Percentiles rank a stretch among this genome's conserved stretches.
These are phyloP conservation scores for Pichia paraexigua DNA, from an alignment of 805 yeast genomes.

Conservation along the genomic window DNA sequence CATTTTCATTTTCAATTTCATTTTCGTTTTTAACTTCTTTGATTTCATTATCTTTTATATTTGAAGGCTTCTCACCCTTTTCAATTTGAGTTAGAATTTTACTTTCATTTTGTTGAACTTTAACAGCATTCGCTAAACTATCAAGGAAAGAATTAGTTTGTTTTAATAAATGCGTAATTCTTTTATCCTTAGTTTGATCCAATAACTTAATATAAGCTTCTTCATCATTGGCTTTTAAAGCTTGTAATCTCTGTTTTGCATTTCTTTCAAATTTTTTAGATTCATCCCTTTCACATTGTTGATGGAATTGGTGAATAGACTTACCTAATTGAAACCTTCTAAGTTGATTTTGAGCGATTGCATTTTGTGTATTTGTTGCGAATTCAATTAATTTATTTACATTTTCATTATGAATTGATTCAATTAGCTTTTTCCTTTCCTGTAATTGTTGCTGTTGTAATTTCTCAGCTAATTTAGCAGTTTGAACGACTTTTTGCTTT, in stretches of 20 bases:
- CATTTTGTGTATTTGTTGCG: conserved; percentile 25
- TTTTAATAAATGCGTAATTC: conserved; percentile 74
- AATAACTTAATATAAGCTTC: conserved; percentile 78
- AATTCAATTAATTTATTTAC: conserved; percentile 32
- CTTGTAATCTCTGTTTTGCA: conserved; percentile 84
- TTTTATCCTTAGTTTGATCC: conserved; percentile 81
- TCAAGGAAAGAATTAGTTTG: conserved; percentile 76
- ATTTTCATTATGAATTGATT: conserved; percentile 42
- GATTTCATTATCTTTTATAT: conserved; percentile 7
- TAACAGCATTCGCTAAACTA: conserved; percentile 71
- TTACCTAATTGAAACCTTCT: conserved; percentile 27
- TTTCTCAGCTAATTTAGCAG: conserved; percentile 68
- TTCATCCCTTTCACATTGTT: conserved; percentile 63
- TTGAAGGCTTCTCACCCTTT: conserved; percentile 16
- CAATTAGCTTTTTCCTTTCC: conserved; percentile 48
- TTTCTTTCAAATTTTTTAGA: conserved; percentile 65
- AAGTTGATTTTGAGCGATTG: conserved; percentile 24
- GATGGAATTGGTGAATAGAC: conserved; percentile 41
- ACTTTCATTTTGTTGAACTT: conserved; percentile 59
- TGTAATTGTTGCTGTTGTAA: conserved; percentile 62
- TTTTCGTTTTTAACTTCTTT: conserved; percentile 15
- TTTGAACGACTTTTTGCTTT: conserved; percentile 63
- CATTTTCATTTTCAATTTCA: conserved; percentile 11
- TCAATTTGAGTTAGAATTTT: conserved; percentile 27
- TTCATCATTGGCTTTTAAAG: conserved; percentile 80